Percentiles rank a stretch among this genome's conserved stretches.
Conservation (phyloP, 2,329 filamentous ascomycete species). For the Volutella citrinella region DNA sequence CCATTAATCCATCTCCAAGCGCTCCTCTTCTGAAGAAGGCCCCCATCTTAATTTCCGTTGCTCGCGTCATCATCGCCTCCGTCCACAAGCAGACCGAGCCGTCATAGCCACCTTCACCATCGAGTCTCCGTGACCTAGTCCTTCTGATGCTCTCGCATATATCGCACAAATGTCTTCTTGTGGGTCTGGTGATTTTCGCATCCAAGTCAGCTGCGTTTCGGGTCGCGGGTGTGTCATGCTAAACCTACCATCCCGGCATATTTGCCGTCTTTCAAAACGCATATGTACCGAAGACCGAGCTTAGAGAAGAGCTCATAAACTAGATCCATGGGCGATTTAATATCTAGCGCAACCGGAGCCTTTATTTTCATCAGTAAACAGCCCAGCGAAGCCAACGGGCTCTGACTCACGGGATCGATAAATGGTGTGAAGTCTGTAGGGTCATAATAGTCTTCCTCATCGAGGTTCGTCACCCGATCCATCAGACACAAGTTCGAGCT, state of each 20-base stretch:
- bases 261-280: constrained; percentile 77
- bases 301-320: constrained; percentile 98
- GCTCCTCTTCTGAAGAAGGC: too few species aligned
- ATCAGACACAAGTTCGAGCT: constrained; percentile 75
- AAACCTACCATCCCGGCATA: constrained; percentile 87
- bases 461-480: constrained; percentile 62
- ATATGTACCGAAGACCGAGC: constrained; percentile 87
- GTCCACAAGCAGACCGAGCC: too few species aligned
- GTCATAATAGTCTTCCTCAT: constrained; percentile 62
- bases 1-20: too few species aligned
- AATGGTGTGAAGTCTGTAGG: constrained; percentile 85
- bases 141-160: constrained; percentile 79
- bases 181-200: constrained; percentile 57
- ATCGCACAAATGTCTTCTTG: constrained; percentile 96
- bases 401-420: constrained; percentile 72
- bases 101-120: constrained; percentile 2
- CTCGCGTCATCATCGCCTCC: too few species aligned
- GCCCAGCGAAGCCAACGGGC: not conserved
- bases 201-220: too few species aligned
- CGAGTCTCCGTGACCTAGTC: too few species aligned
- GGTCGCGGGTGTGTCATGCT: too few species aligned
- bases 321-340: constrained; percentile 86
- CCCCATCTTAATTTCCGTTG: too few species aligned
- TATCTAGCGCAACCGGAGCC: constrained; percentile 85
- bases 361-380: constrained; percentile 29